These are phyloP conservation scores for Incumbomyces delicatus DNA, from an alignment of 2,329 filamentous ascomycete genomes.

Conservation along the genomic window DNA sequence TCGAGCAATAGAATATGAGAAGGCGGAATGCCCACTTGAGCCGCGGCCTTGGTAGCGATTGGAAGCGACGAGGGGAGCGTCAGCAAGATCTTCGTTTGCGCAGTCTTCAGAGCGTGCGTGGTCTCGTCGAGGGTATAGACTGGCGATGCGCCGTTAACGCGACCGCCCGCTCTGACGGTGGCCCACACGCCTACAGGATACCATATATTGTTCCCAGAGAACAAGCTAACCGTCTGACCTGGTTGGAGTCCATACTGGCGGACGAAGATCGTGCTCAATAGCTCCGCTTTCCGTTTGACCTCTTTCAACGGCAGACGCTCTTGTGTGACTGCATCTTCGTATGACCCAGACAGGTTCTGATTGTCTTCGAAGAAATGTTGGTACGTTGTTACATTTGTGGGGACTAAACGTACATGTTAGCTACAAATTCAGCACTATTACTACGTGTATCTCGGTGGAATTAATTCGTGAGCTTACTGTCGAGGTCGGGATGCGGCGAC, in stretches of 20 bases:
- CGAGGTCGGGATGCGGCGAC: slow-evolving; percentile 16
- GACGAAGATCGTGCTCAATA: slow-evolving; percentile 51
- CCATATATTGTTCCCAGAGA: slow-evolving; percentile 57
- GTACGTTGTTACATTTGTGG: slow-evolving; percentile 6
- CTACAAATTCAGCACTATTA: too few species aligned
- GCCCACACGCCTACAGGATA: slow-evolving; percentile 55
- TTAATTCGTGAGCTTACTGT: slow-evolving; percentile 11
- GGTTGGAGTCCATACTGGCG: slow-evolving; percentile 44
- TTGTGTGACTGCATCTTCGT: slow-evolving; percentile 50
- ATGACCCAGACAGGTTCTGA: slow-evolving; percentile 30
- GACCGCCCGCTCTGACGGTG: slow-evolving; percentile 43
- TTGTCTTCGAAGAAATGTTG: slow-evolving; percentile 5
- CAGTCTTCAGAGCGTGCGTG: slow-evolving; percentile 52
- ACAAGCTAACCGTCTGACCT: slow-evolving; percentile 50
- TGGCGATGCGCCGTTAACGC: slow-evolving; percentile 53
- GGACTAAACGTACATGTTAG: background rate
- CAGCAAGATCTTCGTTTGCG: slow-evolving; percentile 48
- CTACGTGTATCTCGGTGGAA: background rate
- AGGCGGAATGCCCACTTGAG: slow-evolving; percentile 43
- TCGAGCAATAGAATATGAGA: slow-evolving; percentile 48
- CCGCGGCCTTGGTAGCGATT: slow-evolving; percentile 44
- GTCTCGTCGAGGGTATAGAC: slow-evolving; percentile 62
- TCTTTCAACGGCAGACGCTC: slow-evolving; percentile 48
- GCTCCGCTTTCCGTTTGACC: slow-evolving; percentile 47
- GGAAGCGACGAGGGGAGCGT: slow-evolving; percentile 46